These are phyloP conservation scores for Pythium utonaiense DNA, from an alignment of 352 stramenopile genomes.

Conservation along the genomic window DNA sequence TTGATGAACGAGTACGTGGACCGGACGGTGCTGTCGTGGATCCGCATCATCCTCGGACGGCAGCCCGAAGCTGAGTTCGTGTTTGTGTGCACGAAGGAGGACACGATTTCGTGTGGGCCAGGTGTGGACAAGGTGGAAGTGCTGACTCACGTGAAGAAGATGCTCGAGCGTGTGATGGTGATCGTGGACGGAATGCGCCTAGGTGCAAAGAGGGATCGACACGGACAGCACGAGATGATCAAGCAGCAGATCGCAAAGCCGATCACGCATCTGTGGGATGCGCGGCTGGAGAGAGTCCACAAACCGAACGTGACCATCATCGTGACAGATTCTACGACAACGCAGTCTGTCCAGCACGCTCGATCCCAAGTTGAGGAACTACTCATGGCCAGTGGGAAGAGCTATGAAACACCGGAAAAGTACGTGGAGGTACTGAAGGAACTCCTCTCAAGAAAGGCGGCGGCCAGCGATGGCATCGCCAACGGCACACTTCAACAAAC, in stretches of 20 bases:
- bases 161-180: not conserved
- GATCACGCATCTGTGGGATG: no score
- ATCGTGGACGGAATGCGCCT: not conserved
- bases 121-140: not conserved
- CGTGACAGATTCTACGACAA: not conserved
- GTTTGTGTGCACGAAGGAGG: slow-evolving; percentile 1
- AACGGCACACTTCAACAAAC: not conserved
- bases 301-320: no score
- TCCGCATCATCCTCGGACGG: not conserved
- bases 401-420: slow-evolving; percentile 8
- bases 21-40: not conserved
- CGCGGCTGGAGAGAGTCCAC: no score
- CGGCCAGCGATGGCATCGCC: not conserved
- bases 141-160: not conserved
- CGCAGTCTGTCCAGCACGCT: no score
- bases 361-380: no score
- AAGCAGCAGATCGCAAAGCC: no score
- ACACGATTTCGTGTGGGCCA: not conserved
- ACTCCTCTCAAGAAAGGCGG: not conserved
- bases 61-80: slow-evolving; percentile 8
- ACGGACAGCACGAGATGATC: no score
- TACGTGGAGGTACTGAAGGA: not conserved
- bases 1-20: slow-evolving; percentile 4
- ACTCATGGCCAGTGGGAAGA: not conserved
- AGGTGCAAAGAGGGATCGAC: no score